Conservation (phyloP, 2,329 filamentous ascomycete genomes). For the Monascus ruber region DNA sequence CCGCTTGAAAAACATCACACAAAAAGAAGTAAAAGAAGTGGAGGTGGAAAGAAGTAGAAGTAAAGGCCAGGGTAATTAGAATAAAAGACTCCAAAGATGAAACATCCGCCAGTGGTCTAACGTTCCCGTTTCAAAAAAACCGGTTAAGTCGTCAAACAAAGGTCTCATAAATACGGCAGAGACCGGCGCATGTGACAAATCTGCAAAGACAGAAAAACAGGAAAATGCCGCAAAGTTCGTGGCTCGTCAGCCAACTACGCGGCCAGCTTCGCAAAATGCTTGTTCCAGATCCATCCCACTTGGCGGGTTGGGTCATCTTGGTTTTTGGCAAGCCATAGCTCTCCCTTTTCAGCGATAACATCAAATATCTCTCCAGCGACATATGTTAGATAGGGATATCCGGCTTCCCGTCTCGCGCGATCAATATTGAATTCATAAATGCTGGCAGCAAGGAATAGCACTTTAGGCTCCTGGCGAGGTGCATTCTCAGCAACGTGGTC, state of each 20-base stretch:
- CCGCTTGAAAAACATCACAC: no score
- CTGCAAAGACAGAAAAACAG: no score
- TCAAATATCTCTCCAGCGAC: slow-evolving; percentile 90
- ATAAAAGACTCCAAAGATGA: no score
- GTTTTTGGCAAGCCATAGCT: slow-evolving; percentile 94
- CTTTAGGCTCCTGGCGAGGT: slow-evolving; percentile 39
- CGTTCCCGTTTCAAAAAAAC: no score
- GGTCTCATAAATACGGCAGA: no score
- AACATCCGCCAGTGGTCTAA: no score
- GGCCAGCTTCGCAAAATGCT: slow-evolving; percentile 67
- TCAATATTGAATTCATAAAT: slow-evolving; percentile 97
- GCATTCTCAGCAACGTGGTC: slow-evolving; percentile 17
- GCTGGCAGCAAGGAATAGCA: slow-evolving; percentile 84
- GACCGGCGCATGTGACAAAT: no score
- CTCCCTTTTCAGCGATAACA: slow-evolving; percentile 90
- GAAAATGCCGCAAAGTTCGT: no score
- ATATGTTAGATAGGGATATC: slow-evolving; percentile 93
- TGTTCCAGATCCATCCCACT: slow-evolving; percentile 98
- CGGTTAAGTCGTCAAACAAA: no score
- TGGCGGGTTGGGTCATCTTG: slow-evolving; percentile 73
- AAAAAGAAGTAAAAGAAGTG: no score
- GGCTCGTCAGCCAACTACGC: slow-evolving; percentile 5
- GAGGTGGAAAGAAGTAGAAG: no score
- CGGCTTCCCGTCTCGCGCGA: slow-evolving; percentile 79
- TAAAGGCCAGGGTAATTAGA: no score